Evolutionary conservation across 2,329 filamentous ascomycete species (phyloP).

Genomic region (Hymenoscyphus fructigenus): DNA sequence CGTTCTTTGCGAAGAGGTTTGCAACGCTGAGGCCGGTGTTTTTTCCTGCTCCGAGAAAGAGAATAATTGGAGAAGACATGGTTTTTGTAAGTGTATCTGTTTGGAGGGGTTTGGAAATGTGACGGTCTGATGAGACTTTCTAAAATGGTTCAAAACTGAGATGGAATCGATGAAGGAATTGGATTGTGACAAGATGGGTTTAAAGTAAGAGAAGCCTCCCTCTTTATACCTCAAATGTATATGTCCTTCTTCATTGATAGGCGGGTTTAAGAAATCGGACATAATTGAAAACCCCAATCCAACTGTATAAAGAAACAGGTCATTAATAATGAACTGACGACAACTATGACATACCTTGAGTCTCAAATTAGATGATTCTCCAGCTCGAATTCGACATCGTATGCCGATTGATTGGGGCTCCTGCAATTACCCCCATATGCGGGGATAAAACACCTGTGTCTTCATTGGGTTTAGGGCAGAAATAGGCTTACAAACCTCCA

Average conservation of each 20-base stretch:
- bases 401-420: no score
- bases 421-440: neutral
- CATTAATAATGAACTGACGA: neutral
- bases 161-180: neutral
- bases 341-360: neutral
- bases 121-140: neutral
- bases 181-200: neutral
- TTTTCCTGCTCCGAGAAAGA: slow-evolving; percentile 44
- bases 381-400: neutral
- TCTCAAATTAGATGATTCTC: neutral
- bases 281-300: no score
- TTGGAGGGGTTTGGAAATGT: neutral
- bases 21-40: slow-evolving; percentile 40
- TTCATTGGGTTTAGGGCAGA: neutral
- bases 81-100: neutral
- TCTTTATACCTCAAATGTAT: neutral
- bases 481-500: neutral
- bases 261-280: no score
- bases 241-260: no score
- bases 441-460: neutral
- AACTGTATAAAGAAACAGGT: neutral
- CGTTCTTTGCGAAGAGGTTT: slow-evolving; percentile 38
- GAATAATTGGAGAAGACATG: slow-evolving; percentile 21
- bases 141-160: neutral
- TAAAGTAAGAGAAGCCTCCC: neutral